A percentile compares a stretch with the other conserved stretches of the same genome.
phyloP scores from a whole-genome alignment of 2,329 filamentous ascomycete species.

The Fusarium miscanthi region DNA sequence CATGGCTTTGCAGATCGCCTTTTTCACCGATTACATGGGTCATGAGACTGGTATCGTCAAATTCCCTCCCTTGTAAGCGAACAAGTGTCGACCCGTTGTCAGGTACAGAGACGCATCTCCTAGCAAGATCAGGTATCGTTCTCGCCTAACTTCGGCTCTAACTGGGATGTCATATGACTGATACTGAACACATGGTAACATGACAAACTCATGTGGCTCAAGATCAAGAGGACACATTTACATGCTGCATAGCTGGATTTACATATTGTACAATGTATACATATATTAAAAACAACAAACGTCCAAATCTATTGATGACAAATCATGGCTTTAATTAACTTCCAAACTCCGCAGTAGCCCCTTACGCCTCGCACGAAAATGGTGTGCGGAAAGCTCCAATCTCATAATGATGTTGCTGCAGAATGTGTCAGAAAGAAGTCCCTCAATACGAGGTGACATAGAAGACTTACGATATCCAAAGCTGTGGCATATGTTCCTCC shows the following conservation, averaged over 20 bases:
- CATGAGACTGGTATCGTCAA: background rate
- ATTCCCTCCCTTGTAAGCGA: background rate
- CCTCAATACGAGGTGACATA: rapidly evolving
- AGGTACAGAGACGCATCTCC: background rate
- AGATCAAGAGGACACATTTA: background rate
- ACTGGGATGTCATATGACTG: background rate
- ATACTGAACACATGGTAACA: rapidly evolving
- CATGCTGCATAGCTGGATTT: rapidly evolving
- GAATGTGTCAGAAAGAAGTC: background rate
- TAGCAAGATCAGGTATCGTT: rapidly evolving
- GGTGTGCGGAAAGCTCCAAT: conserved; percentile 27
- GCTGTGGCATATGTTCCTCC: conserved; percentile 33
- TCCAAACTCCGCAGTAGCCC: rapidly evolving
- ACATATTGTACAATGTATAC: background rate
- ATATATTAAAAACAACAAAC: rapidly evolving
- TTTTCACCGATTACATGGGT: rapidly evolving
- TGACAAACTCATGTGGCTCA: too few species aligned
- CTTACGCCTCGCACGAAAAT: conserved; percentile 16
- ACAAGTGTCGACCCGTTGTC: background rate
- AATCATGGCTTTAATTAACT: too few species aligned
- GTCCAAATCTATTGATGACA: too few species aligned
- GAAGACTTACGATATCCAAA: conserved; percentile 28
- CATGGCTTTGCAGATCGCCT: background rate
- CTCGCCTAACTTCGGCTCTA: background rate
- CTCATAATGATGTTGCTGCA: conserved; percentile 27